phyloP scores from a whole-genome alignment of 495 filamentous ascomycete genomes.

The Cenococcum geophilum region DNA sequence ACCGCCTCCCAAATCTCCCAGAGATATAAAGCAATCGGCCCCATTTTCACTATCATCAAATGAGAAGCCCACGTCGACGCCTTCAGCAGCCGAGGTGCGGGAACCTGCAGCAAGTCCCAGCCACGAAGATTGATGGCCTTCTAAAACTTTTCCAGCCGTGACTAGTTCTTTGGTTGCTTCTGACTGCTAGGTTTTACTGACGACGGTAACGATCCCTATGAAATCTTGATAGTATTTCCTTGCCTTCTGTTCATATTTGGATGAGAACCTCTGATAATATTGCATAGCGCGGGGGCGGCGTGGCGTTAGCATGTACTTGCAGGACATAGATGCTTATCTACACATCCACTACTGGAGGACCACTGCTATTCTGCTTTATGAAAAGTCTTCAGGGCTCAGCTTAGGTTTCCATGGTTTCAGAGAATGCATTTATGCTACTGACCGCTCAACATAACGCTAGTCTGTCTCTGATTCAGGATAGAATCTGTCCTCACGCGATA shows the following conservation, averaged over 20 bases:
- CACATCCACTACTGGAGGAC: too few species aligned
- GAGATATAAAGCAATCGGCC: neutral
- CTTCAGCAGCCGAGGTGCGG: neutral
- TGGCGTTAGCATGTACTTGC: too few species aligned
- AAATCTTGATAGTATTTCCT: neutral
- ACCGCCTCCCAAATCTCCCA: neutral
- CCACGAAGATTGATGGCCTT: too few species aligned
- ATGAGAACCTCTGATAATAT: slow-evolving; percentile 2
- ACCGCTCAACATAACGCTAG: too few species aligned
- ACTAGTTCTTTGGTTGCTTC: neutral
- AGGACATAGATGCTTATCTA: too few species aligned
- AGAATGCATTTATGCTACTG: too few species aligned
- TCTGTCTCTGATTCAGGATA: too few species aligned
- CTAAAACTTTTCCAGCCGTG: neutral
- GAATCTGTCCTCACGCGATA: too few species aligned
- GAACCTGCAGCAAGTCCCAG: neutral
- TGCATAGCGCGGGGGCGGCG: neutral
- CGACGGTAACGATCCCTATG: neutral
- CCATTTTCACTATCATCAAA: neutral
- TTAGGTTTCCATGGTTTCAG: too few species aligned
- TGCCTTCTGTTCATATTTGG: neutral
- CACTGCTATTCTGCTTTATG: too few species aligned
- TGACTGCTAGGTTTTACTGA: neutral
- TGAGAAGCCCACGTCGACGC: neutral
- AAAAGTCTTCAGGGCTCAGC: too few species aligned